phyloP scores from a whole-genome alignment of 2,329 filamentous ascomycete species.

The Fusarium agapanthi region DNA sequence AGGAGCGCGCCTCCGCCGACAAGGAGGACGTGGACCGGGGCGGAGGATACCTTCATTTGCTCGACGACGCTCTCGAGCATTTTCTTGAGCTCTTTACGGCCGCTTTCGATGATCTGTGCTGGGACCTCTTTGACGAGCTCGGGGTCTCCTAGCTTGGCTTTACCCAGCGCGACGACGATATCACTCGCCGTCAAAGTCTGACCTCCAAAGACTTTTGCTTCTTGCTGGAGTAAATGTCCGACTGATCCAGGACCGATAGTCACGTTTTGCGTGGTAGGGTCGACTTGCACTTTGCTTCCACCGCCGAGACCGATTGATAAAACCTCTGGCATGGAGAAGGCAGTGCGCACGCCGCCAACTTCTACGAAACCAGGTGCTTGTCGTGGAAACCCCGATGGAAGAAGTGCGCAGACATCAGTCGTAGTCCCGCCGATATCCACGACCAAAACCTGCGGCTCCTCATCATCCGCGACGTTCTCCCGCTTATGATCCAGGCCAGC shows the following conservation, averaged over 20 bases:
- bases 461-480: background rate
- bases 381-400: conserved; percentile 67
- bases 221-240: conserved; percentile 57
- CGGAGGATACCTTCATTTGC: conserved; percentile 64
- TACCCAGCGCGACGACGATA: conserved; percentile 53
- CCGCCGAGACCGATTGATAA: conserved; percentile 66
- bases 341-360: conserved; percentile 66
- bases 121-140: conserved; percentile 42
- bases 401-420: conserved; percentile 65
- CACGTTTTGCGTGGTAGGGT: conserved; percentile 41
- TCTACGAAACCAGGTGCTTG: conserved; percentile 67
- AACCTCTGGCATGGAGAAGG: conserved; percentile 66
- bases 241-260: conserved; percentile 66
- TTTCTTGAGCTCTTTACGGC: conserved; percentile 50
- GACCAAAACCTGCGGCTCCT: conserved; percentile 53
- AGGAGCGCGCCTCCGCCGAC: conserved; percentile 67
- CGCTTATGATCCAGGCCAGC: conserved; percentile 53
- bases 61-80: conserved; percentile 63
- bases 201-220: conserved; percentile 64
- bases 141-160: conserved; percentile 44
- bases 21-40: conserved; percentile 60
- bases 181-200: conserved; percentile 62
- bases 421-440: conserved; percentile 70
- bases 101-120: conserved; percentile 25
- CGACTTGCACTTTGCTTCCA: conserved; percentile 50